Evolutionary conservation across 257 asterid genomes (phyloP), one percentile per base, ranked within the genome.

Genomic region (Mitragyna speciosa): DNA sequence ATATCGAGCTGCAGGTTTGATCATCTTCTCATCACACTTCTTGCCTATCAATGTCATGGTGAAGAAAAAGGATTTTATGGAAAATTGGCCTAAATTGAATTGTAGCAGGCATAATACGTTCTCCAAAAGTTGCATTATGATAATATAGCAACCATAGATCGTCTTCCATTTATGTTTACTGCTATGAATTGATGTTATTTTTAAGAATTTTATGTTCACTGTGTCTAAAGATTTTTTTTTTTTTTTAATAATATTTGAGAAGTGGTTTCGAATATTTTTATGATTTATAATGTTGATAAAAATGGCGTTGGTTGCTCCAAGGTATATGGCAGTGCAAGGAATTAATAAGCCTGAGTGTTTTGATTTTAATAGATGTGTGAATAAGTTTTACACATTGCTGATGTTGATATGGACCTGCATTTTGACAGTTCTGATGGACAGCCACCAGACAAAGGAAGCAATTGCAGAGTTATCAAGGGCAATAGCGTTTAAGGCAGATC

Each of bases 1-100:
- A 91, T 96, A 96, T 59, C 92, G 98, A 78, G 99, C 98, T 31
- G 99, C 99, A 90, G 99, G 99, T 96, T 78, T 80, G 88, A 41
- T 71, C 79, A 54, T 33, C 66, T 54, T 76, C 41, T 28, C 5
- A 64, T 75, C 66, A 15, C 71, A 28, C 43, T 64, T 20, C 28
- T 26, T 43, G 45, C 36, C 20, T 65, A 52, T 24, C 48, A 45
- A 45, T 12, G 8, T 72, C 43, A 48, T 19, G 3, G 22, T 30
- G 22, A 65, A 41, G 30, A 49, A 24, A 10, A 28, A 15, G 12
- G 7, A 63, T 2, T n/a, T 26, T 63, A 28, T 4, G 67, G 33
- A 61, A 36, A n/a, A 61, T 59, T 59, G 66, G 67, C 67, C 3
- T 26, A 61, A 61, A 58, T 16, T 61, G 33, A 64, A 15, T 12